Evolutionary conservation across 768 basidiomycete genomes (phyloP).

Genomic region (Termitomyces sp.): DNA sequence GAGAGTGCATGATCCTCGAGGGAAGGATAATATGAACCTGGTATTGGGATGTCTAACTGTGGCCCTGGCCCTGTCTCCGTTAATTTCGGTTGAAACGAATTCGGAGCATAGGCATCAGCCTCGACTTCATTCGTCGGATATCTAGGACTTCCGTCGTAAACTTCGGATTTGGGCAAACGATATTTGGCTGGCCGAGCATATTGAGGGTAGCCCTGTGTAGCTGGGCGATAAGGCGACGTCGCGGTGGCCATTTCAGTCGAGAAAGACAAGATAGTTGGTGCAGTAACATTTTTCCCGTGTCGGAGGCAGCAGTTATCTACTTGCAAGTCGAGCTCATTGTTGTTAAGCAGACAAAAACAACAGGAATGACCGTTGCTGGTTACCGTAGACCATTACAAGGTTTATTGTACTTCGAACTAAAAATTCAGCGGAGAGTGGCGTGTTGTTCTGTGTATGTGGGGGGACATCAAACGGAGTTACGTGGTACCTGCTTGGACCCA

Average conservation of each 20-base stretch:
- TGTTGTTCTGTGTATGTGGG: not conserved
- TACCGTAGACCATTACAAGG: not conserved
- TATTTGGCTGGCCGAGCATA: not conserved
- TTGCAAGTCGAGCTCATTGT: not conserved
- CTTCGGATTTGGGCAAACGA: not conserved
- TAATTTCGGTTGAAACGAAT: not conserved
- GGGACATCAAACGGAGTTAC: not conserved
- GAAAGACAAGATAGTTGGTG: not conserved
- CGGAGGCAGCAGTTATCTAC: not conserved
- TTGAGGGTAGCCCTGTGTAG: not conserved
- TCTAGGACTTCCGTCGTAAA: not conserved
- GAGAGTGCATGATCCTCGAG: too few species aligned
- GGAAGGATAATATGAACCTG: not conserved
- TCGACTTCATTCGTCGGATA: not conserved
- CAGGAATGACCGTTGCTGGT: not conserved
- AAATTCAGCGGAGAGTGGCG: not conserved
- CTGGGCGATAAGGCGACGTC: not conserved
- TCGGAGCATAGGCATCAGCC: not conserved
- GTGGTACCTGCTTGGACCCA: not conserved
- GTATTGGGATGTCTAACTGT: not conserved
- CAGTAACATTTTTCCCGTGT: not conserved
- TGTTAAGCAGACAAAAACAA: not conserved
- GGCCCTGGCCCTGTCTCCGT: too few species aligned
- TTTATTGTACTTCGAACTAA: not conserved
- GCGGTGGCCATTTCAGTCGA: not conserved